Base-by-base conservation (phyloP, 2,329 filamentous ascomycete species). In the Paracorniculantispora psalliotae region DNA sequence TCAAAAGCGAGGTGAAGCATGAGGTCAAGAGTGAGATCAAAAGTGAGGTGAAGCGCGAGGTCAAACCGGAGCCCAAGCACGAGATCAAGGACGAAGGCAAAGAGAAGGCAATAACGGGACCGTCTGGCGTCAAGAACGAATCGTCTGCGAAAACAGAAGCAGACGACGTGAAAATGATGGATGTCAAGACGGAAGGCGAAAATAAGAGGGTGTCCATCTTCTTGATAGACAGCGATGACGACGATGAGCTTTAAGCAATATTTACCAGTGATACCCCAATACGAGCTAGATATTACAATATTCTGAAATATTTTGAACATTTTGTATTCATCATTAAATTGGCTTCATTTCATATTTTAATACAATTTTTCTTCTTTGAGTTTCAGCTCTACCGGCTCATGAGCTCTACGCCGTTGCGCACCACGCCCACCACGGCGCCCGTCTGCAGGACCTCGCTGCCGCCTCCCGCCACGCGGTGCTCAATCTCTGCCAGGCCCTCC, bases 391-490 rank as follows among this genome's bases (percentile, higher is more conserved):
- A 75, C 50, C 66, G 65, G 35, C 71, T 66, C 75, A 76, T 77
- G 66, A 97, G 75, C 71, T 96, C 93, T 30, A 91, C 92, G 0
- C 94, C 94, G 59, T 84, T 89, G 62, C 94, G 81, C 44, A 99
- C 84, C 5, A 96, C 90, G 1, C 93, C 94, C 12, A 97, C 91
- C 48, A 97, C 80, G 0, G 92, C 94, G 7, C 94, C 93, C 0
- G 94, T 97, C 78, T 99, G 94, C 60, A 99, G 84, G 6, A 79
- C 77, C 76, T 99, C 94, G 60, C 86, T 92, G 1, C 90, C 92
- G 23, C 94, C 94, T 46, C 91, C 90, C 35, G 92, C 89, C 6
- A 99, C 78, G 62, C 94, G 81, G 74, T 96, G 96, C 77, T 99
- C 94, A 55, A 99, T 90, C 66, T 97, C 90, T 0, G 93, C 92